Evolutionary conservation across 2,329 filamentous ascomycete species (phyloP), one percentile per base, ranked within the genome.

Genomic region (Epichloe typhina): DNA sequence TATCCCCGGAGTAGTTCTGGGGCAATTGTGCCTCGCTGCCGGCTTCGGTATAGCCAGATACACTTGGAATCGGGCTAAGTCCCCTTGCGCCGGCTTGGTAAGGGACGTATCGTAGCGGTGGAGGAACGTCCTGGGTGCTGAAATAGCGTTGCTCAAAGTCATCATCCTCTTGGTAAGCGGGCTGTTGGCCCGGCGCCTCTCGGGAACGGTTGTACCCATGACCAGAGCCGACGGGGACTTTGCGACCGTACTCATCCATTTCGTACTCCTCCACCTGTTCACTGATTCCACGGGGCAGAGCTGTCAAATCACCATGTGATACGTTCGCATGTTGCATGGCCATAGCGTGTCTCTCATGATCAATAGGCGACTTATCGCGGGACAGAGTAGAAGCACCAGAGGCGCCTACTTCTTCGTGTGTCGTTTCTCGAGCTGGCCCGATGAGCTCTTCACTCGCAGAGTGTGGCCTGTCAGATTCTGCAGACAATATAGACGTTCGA

Each of bases 31-130:
- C 69, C 54, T 82, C 76, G 59, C 74, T 82, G 49, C 80, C 80
- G 45, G 81, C 80, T 59, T 89, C 82, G 4, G 80, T 84, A 60
- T 89, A 91, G 55, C 90, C 93, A 11, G 88, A 91, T 15, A 95
- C 87, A 59, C 90, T 96, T 58, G 93, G 90, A 53, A 95, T 90
- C 0, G 91, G 91, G 62, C 90, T 96, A 47, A 94, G 69, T 11
- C 82, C 84, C 41, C 86, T 83, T 49, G 80, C 76, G 57, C 84
- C 80, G 11, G 80, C 75, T 58, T 83, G 77, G 55, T 86, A 83
- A 1, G 83, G 79, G n/a, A 82, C 74, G 57, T 84, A 85, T 56
- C 78, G 79, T 31, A 82, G 66, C 15, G 79, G 80, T 3, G 79
- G 76, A 2, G 80, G 80, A 2, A 84, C 80, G 53, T 83, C 78